Conservation (phyloP, 306 rosid genomes). For the Dalbergia cultrata region DNA sequence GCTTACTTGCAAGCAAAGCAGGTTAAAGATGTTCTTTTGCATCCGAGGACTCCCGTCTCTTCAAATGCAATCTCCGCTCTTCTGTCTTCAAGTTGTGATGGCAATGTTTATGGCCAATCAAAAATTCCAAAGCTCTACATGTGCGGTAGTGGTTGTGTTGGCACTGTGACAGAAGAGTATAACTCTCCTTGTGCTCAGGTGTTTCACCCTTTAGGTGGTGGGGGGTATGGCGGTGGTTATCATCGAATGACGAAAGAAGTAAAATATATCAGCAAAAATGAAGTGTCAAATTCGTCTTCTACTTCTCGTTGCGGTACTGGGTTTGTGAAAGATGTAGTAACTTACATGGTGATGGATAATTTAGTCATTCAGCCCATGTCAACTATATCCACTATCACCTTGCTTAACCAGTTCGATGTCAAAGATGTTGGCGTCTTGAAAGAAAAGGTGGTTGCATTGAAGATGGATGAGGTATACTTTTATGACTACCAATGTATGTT, state of each 20-base stretch:
- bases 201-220: no score
- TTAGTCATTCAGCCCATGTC: conserved; percentile 52
- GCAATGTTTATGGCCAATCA: background rate
- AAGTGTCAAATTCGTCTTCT: background rate
- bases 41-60: background rate
- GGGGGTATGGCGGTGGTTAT: no score
- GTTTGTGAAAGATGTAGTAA: conserved; percentile 48
- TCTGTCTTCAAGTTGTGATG: background rate
- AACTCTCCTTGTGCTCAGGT: background rate
- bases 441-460: conserved; percentile 49
- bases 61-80: conserved; percentile 3
- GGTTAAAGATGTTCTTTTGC: conserved; percentile 42
- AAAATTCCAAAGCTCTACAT: background rate
- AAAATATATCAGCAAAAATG: background rate
- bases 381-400: conserved; percentile 40
- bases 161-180: background rate
- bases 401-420: conserved; percentile 50
- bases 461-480: conserved; percentile 37
- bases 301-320: conserved; percentile 18
- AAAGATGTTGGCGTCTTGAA: conserved; percentile 35
- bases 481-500: background rate
- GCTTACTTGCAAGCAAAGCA: conserved; percentile 49
- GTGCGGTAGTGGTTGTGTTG: background rate
- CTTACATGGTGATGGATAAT: conserved; percentile 61
- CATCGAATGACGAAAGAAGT: rapidly evolving